phyloP scores from a whole-genome alignment of 768 basidiomycete genomes.

The Lentinula lateritia region DNA sequence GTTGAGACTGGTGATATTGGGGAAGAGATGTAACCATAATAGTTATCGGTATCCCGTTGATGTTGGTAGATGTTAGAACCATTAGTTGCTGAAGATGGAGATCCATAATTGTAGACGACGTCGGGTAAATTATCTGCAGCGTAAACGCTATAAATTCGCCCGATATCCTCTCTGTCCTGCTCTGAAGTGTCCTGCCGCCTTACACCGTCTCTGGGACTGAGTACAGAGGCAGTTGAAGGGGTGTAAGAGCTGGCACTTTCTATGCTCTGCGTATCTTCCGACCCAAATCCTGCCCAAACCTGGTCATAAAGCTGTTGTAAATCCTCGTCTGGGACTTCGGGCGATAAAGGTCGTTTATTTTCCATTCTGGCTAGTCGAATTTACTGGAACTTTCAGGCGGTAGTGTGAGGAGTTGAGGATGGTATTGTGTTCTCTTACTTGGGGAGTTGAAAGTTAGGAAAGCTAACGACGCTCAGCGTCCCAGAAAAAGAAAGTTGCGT shows the following conservation, averaged over 20 bases:
- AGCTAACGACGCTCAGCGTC: background rate
- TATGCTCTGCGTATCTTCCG: constrained; percentile 6
- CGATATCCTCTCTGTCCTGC: background rate
- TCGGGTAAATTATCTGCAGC: background rate
- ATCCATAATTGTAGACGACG: background rate
- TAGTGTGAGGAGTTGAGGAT: too few relatives aligned
- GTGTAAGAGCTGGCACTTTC: constrained; percentile 15
- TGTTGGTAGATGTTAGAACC: background rate
- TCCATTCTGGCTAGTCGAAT: background rate
- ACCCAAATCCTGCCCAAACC: constrained; percentile 15
- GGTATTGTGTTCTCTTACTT: background rate
- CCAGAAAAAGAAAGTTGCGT: background rate
- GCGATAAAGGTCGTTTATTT: background rate
- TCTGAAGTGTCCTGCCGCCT: background rate
- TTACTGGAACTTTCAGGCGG: background rate
- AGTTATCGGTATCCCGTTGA: background rate
- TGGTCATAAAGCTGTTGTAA: constrained; percentile 15
- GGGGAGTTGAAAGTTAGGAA: background rate
- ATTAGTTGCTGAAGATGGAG: background rate
- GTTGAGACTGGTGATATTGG: background rate
- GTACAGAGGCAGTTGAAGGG: background rate
- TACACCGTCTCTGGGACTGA: background rate
- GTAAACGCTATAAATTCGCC: background rate
- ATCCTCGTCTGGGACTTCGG: constrained; percentile 9
- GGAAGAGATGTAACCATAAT: background rate